phyloP scores from a whole-genome alignment of 2,329 filamentous ascomycete genomes.

The Didymella glomerata region DNA sequence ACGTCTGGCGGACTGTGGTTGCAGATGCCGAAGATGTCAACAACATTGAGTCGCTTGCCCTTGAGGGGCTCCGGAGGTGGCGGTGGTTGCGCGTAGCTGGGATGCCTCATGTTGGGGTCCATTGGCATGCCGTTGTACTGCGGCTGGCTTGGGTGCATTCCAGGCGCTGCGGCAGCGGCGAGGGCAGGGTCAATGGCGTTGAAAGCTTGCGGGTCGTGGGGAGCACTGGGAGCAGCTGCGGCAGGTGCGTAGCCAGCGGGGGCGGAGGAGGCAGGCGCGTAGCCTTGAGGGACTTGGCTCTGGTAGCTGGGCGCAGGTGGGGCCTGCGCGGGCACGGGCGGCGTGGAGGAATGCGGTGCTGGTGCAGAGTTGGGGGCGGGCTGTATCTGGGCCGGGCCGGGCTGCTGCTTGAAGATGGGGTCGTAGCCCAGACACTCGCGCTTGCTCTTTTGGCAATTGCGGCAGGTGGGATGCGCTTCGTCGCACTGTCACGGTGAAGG shows the following conservation, averaged over 20 bases:
- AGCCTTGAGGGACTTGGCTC: conserved; percentile 53
- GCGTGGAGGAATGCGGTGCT: conserved; percentile 44
- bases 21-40: conserved; percentile 48
- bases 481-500: conserved; percentile 74
- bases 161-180: conserved; percentile 54
- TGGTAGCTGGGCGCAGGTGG: conserved; percentile 50
- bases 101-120: conserved; percentile 45
- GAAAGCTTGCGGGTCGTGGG: conserved; percentile 58
- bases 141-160: conserved; percentile 40
- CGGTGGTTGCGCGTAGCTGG: conserved; percentile 25
- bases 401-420: conserved; percentile 81
- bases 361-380: conserved; percentile 65
- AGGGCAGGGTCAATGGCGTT: conserved; percentile 73
- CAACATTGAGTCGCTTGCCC: conserved; percentile 47
- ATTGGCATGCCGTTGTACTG: conserved; percentile 45
- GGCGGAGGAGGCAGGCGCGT: conserved; percentile 56
- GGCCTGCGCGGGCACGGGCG: conserved; percentile 40
- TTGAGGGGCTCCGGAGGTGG: conserved; percentile 37
- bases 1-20: conserved; percentile 49
- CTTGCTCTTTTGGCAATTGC: conserved; percentile 89
- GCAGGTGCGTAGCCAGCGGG: conserved; percentile 52
- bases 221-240: conserved; percentile 47
- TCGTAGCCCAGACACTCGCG: conserved; percentile 88
- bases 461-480: conserved; percentile 91
- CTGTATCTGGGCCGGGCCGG: conserved; percentile 75